Evolutionary conservation across 768 basidiomycete genomes (phyloP).

Genomic region (Pholiota conissans): DNA sequence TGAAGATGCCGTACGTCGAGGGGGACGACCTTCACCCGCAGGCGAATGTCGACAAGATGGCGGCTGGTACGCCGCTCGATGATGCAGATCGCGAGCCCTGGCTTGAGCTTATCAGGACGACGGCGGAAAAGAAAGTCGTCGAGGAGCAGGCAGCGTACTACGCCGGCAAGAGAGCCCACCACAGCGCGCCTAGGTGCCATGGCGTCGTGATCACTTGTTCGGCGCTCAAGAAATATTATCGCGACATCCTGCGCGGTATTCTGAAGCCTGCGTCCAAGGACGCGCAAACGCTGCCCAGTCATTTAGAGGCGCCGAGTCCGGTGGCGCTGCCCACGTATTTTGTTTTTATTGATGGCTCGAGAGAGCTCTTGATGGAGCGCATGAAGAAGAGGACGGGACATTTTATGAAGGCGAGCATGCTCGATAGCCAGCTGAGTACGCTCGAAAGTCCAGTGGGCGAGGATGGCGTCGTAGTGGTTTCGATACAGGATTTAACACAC

Average conservation of each 20-base stretch:
- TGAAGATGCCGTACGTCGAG: slow-evolving; percentile 80
- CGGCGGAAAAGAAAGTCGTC: slow-evolving; percentile 47
- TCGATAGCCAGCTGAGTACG: slow-evolving; percentile 74
- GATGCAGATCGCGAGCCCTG: slow-evolving; percentile 87
- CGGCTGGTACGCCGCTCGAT: slow-evolving; percentile 66
- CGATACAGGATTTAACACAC: slow-evolving; percentile 48
- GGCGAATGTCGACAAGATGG: slow-evolving; percentile 88
- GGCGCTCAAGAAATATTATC: slow-evolving; percentile 77
- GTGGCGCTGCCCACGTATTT: slow-evolving; percentile 64
- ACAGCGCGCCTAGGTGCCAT: slow-evolving; percentile 3
- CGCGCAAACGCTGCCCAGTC: slow-evolving; percentile 21
- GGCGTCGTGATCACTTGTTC: slow-evolving; percentile 89
- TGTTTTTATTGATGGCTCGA: slow-evolving; percentile 71
- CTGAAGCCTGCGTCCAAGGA: slow-evolving; percentile 15
- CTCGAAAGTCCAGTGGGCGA: slow-evolving; percentile 72
- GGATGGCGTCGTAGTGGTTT: slow-evolving; percentile 65
- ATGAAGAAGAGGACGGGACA: slow-evolving; percentile 69
- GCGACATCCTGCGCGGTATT: slow-evolving; percentile 75
- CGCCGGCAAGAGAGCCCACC: background rate
- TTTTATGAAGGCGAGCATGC: slow-evolving; percentile 83
- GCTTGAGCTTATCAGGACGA: slow-evolving; percentile 70
- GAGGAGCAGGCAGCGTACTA: slow-evolving; percentile 17
- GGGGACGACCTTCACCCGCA: slow-evolving; percentile 86
- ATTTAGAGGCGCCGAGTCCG: slow-evolving; percentile 26
- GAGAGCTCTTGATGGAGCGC: slow-evolving; percentile 56